Conservation (phyloP, 2,329 filamentous ascomycete genomes). For the Penicillium fuscoglaucum region DNA sequence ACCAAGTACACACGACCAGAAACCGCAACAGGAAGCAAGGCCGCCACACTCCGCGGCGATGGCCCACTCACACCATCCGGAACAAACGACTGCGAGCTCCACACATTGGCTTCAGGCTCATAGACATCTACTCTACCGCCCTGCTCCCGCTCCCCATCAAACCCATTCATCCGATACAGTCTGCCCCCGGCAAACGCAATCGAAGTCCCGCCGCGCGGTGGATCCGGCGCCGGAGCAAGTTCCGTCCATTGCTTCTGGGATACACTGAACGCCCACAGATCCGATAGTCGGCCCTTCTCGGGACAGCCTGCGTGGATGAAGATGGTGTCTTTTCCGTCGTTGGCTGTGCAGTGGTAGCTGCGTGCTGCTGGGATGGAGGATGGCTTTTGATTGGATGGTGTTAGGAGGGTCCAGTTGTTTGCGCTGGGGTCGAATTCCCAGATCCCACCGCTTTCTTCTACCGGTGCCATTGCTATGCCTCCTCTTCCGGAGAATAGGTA, state of each 20-base stretch:
- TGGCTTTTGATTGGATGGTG: constrained; percentile 52
- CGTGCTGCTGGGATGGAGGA: constrained; percentile 61
- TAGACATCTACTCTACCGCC: constrained; percentile 71
- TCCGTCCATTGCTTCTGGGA: constrained; percentile 65
- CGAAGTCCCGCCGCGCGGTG: constrained; percentile 65
- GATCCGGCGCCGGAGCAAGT: constrained; percentile 65
- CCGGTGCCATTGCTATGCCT: constrained; percentile 65
- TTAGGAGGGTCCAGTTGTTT: constrained; percentile 65
- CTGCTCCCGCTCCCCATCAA: constrained; percentile 67
- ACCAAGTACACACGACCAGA: constrained; percentile 42
- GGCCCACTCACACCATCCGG: constrained; percentile 51
- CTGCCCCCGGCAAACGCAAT: constrained; percentile 65
- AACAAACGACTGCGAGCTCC: constrained; percentile 35
- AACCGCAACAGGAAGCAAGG: constrained; percentile 46
- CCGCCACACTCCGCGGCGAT: constrained; percentile 52
- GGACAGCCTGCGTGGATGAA: constrained; percentile 77
- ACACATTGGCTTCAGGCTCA: constrained; percentile 39
- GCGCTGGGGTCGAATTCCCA: constrained; percentile 72
- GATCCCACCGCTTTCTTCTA: constrained; percentile 72
- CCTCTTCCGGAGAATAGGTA: constrained; percentile 81
- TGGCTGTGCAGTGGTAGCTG: constrained; percentile 67
- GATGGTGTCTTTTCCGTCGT: constrained; percentile 65
- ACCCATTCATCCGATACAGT: constrained; percentile 78
- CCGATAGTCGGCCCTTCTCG: constrained; percentile 61
- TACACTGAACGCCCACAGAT: constrained; percentile 78